A percentile compares a stretch with the other conserved stretches of the same genome.
Evolutionary conservation across 768 basidiomycete genomes (phyloP).

Genomic region (Russula vinacea): DNA sequence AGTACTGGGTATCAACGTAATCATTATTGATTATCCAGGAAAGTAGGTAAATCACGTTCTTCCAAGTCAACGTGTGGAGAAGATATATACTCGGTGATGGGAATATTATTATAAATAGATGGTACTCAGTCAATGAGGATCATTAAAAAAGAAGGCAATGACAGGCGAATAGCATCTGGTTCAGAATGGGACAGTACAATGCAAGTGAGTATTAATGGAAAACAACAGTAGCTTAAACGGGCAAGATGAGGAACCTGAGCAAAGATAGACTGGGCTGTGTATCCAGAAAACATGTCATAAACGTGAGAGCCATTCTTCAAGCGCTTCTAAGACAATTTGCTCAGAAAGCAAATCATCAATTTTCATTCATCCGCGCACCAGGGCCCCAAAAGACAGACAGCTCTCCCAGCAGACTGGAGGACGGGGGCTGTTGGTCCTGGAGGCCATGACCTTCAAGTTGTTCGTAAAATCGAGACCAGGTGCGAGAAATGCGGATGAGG

Average conservation of each 20-base stretch:
- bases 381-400: slow-evolving; percentile 6
- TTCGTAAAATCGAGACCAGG: slow-evolving; percentile 15
- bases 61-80: slow-evolving; percentile 11
- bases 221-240: slow-evolving; percentile 1
- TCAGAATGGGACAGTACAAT: background rate
- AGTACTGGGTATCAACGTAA: background rate
- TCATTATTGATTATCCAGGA: background rate
- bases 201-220: slow-evolving; percentile 5
- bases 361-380: slow-evolving; percentile 18
- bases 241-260: background rate
- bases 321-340: background rate
- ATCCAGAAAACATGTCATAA: slow-evolving; percentile 3
- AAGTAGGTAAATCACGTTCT: background rate
- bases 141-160: background rate
- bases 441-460: slow-evolving; percentile 13
- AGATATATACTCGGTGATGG: background rate
- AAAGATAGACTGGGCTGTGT: background rate
- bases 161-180: background rate
- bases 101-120: background rate
- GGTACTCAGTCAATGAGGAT: slow-evolving; percentile 22
- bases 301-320: background rate
- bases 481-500: background rate
- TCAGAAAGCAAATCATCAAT: slow-evolving; percentile 2
- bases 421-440: slow-evolving; percentile 11
- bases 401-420: slow-evolving; percentile 15